These are phyloP conservation scores for Leptodermis oblonga DNA, from an alignment of 257 asterid genomes.

Conservation along the genomic window DNA sequence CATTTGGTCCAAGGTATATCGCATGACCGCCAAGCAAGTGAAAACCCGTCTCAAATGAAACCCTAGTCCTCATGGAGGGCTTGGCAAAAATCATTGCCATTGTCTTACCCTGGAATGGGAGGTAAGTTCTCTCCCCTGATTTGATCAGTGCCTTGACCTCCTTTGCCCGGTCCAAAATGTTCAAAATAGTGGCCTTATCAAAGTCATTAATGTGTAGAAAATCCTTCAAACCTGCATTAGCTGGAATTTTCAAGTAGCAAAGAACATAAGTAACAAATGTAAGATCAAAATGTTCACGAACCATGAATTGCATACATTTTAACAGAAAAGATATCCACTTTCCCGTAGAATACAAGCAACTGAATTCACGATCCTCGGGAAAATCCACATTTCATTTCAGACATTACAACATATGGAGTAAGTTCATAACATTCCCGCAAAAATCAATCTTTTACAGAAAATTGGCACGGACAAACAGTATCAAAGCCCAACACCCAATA, in stretches of 20 bases:
- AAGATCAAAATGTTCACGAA: not conserved
- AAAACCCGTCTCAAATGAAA: constrained; percentile 97
- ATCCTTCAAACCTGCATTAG: constrained; percentile 61
- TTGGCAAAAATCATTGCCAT: constrained; percentile 97
- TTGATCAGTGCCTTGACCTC: constrained; percentile 84
- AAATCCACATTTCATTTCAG: constrained; percentile 5
- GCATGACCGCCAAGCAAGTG: constrained; percentile 96
- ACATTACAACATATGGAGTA: not conserved
- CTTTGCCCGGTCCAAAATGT: constrained; percentile 71
- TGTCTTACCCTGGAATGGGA: constrained; percentile 91
- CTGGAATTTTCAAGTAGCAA: constrained; percentile 38
- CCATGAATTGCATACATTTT: not conserved
- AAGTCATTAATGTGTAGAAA: constrained; percentile 80
- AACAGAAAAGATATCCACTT: not conserved
- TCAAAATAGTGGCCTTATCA: constrained; percentile 68
- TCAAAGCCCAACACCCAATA: too few relatives aligned
- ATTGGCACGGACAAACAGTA: not conserved
- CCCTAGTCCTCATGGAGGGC: constrained; percentile 98
- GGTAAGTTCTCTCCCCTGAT: constrained; percentile 87
- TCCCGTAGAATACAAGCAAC: not conserved
- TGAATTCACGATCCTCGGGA: not conserved
- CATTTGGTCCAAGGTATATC: constrained; percentile 84
- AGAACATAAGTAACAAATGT: not conserved
- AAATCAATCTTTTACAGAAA: not conserved
- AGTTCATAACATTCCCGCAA: not conserved